phyloP scores from a whole-genome alignment of 148 eudicot genomes.

The Talinum fruticosum region DNA sequence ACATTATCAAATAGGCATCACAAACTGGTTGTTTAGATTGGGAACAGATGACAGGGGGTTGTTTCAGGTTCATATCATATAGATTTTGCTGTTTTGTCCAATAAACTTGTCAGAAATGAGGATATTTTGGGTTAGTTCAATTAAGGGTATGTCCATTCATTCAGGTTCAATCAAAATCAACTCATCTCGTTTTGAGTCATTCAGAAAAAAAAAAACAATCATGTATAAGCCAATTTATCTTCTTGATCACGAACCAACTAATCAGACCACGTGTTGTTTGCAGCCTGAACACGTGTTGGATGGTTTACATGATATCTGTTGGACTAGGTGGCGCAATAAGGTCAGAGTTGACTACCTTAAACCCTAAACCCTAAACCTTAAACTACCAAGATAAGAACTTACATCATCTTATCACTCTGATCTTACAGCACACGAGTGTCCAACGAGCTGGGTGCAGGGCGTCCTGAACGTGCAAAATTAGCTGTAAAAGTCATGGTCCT shows the following conservation, averaged over 20 bases:
- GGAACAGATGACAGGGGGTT: background rate
- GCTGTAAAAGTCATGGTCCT: constrained; percentile 48
- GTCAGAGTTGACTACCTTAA: constrained; percentile 23
- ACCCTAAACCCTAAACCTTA: background rate
- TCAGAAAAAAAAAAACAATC: background rate
- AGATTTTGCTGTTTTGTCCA: background rate
- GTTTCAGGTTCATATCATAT: background rate
- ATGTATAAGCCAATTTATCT: background rate
- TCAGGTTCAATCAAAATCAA: no score
- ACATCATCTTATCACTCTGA: background rate
- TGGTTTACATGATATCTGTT: constrained; percentile 69
- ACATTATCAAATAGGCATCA: no score
- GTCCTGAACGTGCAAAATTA: constrained; percentile 48
- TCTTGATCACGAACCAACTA: background rate
- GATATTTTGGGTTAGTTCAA: no score
- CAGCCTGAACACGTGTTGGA: constrained; percentile 82
- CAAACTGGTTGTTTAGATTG: background rate
- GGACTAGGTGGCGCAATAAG: constrained; percentile 73
- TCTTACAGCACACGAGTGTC: constrained; percentile 63
- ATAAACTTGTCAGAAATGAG: background rate
- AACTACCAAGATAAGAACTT: background rate
- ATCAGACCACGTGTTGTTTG: background rate
- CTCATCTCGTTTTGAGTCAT: background rate
- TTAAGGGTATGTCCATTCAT: background rate
- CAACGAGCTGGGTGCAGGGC: constrained; percentile 66